These are phyloP conservation scores for Adansonia rubrostipa DNA, from an alignment of 441 rosid genomes.

Conservation along the genomic window DNA sequence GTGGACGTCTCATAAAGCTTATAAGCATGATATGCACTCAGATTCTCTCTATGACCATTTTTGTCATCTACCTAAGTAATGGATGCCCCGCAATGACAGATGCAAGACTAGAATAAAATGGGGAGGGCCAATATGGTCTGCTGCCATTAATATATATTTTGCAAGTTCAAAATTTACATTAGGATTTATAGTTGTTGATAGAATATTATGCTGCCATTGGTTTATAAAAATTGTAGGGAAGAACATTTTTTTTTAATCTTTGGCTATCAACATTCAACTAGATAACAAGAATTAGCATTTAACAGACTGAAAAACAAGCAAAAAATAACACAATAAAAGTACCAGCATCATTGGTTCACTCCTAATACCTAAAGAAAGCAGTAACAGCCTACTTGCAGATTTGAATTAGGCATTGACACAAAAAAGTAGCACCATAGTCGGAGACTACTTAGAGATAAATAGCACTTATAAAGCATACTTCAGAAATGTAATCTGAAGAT, in stretches of 20 bases:
- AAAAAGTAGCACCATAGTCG: slow-evolving; percentile 13
- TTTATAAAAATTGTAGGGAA: background rate
- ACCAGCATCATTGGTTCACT: background rate
- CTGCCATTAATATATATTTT: background rate
- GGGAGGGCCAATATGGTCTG: background rate
- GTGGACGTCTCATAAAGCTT: background rate
- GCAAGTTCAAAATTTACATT: slow-evolving; percentile 8
- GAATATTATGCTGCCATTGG: background rate
- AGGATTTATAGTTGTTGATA: background rate
- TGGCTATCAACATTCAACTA: background rate
- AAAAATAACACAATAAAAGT: background rate
- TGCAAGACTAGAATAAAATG: background rate
- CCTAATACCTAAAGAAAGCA: background rate
- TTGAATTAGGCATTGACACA: slow-evolving; percentile 7
- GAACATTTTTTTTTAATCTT: background rate
- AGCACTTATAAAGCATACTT: slow-evolving; percentile 1
- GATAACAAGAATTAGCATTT: slow-evolving; percentile 9
- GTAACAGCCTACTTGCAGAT: slow-evolving; percentile 5
- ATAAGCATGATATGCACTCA: background rate
- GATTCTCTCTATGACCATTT: background rate
- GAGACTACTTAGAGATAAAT: background rate
- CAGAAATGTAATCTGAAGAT: slow-evolving; percentile 10
- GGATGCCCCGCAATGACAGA: background rate
- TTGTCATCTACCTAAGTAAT: background rate
- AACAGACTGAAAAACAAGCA: background rate